phyloP scores from a whole-genome alignment of 2,329 filamentous ascomycete genomes.

The Fusarium chuoi region DNA sequence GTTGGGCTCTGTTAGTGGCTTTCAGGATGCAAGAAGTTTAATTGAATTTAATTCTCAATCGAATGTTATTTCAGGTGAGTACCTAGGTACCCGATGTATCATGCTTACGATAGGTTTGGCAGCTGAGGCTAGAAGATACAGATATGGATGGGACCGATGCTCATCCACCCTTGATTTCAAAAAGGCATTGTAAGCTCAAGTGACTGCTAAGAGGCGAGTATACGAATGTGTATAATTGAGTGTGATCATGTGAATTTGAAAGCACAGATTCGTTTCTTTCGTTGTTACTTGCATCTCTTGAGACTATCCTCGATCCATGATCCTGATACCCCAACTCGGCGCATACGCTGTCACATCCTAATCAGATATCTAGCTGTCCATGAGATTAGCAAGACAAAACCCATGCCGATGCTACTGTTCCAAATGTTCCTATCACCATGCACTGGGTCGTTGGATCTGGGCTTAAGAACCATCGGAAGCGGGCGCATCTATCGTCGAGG shows the following conservation, averaged over 20 bases:
- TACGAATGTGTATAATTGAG: not conserved
- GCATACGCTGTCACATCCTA: constrained; percentile 14
- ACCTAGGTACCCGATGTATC: not conserved
- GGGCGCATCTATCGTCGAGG: constrained; percentile 21
- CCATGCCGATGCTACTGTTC: not conserved
- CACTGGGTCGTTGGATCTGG: not conserved
- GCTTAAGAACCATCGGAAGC: constrained; percentile 23
- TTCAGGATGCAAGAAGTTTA: no score
- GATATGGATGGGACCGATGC: not conserved
- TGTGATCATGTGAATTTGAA: not conserved
- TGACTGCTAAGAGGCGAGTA: no score
- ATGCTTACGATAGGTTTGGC: no score
- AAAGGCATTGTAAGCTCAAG: not conserved
- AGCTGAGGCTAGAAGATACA: not conserved
- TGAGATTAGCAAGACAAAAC: constrained; percentile 9
- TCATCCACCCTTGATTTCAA: not conserved
- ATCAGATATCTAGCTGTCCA: constrained; percentile 30
- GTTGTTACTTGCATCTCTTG: constrained; percentile 1
- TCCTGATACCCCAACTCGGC: constrained; percentile 23
- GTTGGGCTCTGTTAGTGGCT: not conserved
- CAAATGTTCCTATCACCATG: not conserved
- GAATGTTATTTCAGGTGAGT: not conserved
- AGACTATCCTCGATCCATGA: constrained; percentile 6
- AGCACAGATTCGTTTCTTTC: not conserved
- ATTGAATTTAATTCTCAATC: not conserved